Conservation (phyloP, 148 eudicot genomes). For the Vaccinium darrowii region DNA sequence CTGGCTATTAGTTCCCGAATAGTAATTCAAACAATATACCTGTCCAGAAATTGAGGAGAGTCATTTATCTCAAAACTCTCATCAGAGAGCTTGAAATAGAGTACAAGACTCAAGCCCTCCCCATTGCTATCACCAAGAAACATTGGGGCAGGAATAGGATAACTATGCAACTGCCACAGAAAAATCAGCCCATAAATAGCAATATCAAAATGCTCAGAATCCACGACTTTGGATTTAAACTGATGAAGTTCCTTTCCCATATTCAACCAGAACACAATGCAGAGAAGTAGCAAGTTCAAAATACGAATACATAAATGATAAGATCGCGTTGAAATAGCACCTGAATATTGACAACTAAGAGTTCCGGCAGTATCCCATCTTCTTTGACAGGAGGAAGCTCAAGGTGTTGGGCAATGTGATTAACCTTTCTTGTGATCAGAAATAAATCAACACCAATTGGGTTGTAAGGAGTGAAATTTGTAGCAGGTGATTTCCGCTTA, state of each 20-base stretch:
- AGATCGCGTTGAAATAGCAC: constrained; percentile 25
- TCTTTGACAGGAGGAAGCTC: constrained; percentile 58
- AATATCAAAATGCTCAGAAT: background rate
- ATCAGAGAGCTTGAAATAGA: constrained; percentile 65
- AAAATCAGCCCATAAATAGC: constrained; percentile 1
- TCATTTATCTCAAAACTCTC: constrained; percentile 59
- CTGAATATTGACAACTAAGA: constrained; percentile 81
- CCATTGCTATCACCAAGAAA: constrained; percentile 75
- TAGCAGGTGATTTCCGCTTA: constrained; percentile 65
- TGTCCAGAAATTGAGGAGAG: constrained; percentile 67
- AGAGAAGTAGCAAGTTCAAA: background rate
- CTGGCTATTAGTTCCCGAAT: background rate
- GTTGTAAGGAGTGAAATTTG: constrained; percentile 47
- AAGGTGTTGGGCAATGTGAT: constrained; percentile 82
- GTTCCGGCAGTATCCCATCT: constrained; percentile 52
- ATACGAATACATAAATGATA: background rate
- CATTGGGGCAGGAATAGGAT: constrained; percentile 52
- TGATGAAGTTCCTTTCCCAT: background rate
- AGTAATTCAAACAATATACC: constrained; percentile 35
- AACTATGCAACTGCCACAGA: constrained; percentile 57
- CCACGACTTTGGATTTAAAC: background rate
- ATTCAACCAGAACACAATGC: background rate
- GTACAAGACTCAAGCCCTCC: constrained; percentile 83
- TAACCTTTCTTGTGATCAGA: constrained; percentile 55
- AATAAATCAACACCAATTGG: constrained; percentile 83